Evolutionary conservation across 768 basidiomycete species (phyloP).

Genomic region (Termitomyces sp.): DNA sequence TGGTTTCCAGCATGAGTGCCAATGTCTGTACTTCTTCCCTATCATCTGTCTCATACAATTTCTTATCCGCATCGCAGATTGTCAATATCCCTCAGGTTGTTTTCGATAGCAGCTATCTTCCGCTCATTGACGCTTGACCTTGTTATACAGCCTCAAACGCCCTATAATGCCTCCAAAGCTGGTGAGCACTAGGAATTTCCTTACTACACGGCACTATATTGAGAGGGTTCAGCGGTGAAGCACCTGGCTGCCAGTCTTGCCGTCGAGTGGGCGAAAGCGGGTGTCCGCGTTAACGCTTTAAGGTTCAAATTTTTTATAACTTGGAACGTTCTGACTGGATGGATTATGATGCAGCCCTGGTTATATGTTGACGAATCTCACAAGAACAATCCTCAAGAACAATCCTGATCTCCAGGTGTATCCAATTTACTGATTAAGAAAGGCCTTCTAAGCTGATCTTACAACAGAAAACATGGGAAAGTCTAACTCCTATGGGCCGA

Average conservation of each 20-base stretch:
- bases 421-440: background rate
- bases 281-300: slow-evolving; percentile 79
- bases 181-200: slow-evolving; percentile 32
- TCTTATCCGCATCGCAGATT: slow-evolving; percentile 38
- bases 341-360: slow-evolving; percentile 54
- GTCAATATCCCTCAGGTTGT: slow-evolving; percentile 79
- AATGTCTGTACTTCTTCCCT: slow-evolving; percentile 44
- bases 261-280: slow-evolving; percentile 93
- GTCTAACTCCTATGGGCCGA: slow-evolving; percentile 80
- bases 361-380: slow-evolving; percentile 92
- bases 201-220: background rate
- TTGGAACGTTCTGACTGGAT: background rate
- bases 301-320: slow-evolving; percentile 38
- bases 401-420: slow-evolving; percentile 71
- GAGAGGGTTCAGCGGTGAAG: slow-evolving; percentile 57
- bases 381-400: slow-evolving; percentile 71
- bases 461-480: slow-evolving; percentile 76
- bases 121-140: background rate
- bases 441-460: slow-evolving; percentile 1
- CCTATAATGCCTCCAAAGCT: slow-evolving; percentile 95
- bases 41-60: background rate
- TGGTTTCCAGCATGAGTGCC: slow-evolving; percentile 90
- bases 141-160: slow-evolving; percentile 66
- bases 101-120: slow-evolving; percentile 17
- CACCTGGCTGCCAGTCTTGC: slow-evolving; percentile 92